These are phyloP conservation scores for Talaromyces sp. DNA, from an alignment of 2,329 filamentous ascomycete genomes.

Conservation along the genomic window DNA sequence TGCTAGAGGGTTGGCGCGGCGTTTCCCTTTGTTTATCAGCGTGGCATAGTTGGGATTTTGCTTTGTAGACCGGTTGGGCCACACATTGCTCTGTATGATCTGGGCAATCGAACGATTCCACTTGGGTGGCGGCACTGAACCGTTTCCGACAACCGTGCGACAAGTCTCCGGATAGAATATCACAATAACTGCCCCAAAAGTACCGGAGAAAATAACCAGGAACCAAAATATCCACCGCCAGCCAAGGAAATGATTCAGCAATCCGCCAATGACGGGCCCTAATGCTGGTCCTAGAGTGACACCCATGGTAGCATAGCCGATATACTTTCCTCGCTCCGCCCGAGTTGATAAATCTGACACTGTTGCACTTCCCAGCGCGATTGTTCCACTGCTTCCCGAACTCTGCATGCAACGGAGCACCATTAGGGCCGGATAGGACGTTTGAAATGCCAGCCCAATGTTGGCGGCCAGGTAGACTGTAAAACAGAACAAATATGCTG, in stretches of 20 bases:
- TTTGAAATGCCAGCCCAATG: conserved; percentile 32
- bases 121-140: conserved; percentile 23
- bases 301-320: conserved; percentile 29
- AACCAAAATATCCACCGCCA: conserved; percentile 43
- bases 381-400: conserved; percentile 33
- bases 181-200: conserved; percentile 28
- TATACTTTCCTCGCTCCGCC: conserved; percentile 36
- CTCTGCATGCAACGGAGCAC: conserved; percentile 32
- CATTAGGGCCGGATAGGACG: conserved; percentile 27
- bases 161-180: conserved; percentile 32
- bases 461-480: conserved; percentile 36
- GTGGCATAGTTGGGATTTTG: background rate
- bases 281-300: conserved; percentile 29
- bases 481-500: conserved; percentile 49
- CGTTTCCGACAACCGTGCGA: conserved; percentile 32
- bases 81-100: background rate
- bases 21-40: background rate
- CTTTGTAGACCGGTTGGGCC: too few species aligned
- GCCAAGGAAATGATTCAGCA: conserved; percentile 30
- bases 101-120: conserved; percentile 6
- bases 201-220: conserved; percentile 41
- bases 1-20: conserved; percentile 11
- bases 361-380: conserved; percentile 33
- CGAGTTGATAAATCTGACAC: conserved; percentile 34
- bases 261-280: conserved; percentile 30